These are phyloP conservation scores for Prunus salicina DNA, from an alignment of 306 rosid genomes.

Conservation along the genomic window DNA sequence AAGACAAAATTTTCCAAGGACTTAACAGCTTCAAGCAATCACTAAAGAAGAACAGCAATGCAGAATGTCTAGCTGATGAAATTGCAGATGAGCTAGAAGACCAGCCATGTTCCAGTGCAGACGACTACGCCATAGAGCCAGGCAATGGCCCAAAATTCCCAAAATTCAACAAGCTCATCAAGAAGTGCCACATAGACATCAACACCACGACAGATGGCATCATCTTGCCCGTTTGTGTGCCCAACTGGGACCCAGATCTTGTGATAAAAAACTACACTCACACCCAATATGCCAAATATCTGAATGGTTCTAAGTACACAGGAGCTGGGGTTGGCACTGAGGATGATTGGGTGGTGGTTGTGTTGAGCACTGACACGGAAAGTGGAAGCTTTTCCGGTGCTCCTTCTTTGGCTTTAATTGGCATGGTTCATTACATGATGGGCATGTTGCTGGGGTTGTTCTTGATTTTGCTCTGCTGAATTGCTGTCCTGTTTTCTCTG, in stretches of 20 bases:
- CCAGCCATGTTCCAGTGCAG: neutral
- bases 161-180: conserved; percentile 5
- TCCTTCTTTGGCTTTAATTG: conserved; percentile 18
- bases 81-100: neutral
- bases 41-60: neutral
- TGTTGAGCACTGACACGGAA: conserved; percentile 38
- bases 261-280: conserved; percentile 40
- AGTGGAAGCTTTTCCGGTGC: conserved; percentile 55
- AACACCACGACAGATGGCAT: conserved; percentile 29
- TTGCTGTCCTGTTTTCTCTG: neutral
- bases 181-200: conserved; percentile 27
- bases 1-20: conserved; percentile 4
- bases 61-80: conserved; percentile 3
- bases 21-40: conserved; percentile 12
- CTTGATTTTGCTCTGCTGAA: conserved; percentile 10
- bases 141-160: conserved; percentile 9
- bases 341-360: conserved; percentile 68
- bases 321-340: conserved; percentile 66
- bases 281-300: conserved; percentile 32
- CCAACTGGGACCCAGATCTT: conserved; percentile 21
- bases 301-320: conserved; percentile 51
- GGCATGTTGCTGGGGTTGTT: conserved; percentile 19
- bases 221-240: conserved; percentile 39
- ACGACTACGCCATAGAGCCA: neutral
- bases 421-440: conserved; percentile 6